Conservation (phyloP, 2,329 filamentous ascomycete genomes). For the Aspergillus sp. region DNA sequence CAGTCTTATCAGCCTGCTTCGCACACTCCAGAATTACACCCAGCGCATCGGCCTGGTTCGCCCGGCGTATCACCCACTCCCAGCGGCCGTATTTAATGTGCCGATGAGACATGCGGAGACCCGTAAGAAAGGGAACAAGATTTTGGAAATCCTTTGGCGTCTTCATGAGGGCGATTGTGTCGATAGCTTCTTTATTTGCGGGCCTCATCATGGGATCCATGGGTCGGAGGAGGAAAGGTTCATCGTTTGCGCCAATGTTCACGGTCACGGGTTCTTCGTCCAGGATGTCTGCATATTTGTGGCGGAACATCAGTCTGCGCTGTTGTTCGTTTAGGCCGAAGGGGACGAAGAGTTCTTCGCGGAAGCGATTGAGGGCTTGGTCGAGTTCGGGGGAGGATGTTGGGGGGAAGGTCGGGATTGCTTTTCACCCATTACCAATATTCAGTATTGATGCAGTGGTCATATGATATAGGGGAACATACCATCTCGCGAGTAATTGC, state of each 20-base stretch:
- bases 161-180: slow-evolving; percentile 30
- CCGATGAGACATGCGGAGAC: slow-evolving; percentile 26
- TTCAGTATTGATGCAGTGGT: slow-evolving; percentile 1
- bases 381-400: slow-evolving; percentile 37
- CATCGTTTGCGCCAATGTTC: slow-evolving; percentile 31
- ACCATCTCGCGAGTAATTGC: slow-evolving; percentile 28
- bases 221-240: slow-evolving; percentile 33
- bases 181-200: slow-evolving; percentile 23
- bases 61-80: slow-evolving; percentile 33
- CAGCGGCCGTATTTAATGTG: slow-evolving; percentile 17
- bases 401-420: slow-evolving; percentile 34
- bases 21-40: slow-evolving; percentile 31
- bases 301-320: slow-evolving; percentile 33
- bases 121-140: slow-evolving; percentile 35
- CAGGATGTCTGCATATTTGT: slow-evolving; percentile 29
- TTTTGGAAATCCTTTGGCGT: slow-evolving; percentile 36
- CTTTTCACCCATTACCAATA: slow-evolving; percentile 8
- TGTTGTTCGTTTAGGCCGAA: slow-evolving; percentile 31
- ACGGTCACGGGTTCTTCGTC: slow-evolving; percentile 36
- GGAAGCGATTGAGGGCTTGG: slow-evolving; percentile 33
- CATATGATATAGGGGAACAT: background rate
- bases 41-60: slow-evolving; percentile 27
- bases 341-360: slow-evolving; percentile 40
- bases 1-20: slow-evolving; percentile 29
- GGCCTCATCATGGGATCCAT: slow-evolving; percentile 29